Base-by-base conservation (phyloP, 495 filamentous ascomycete genomes). In the Elaphomyces granulatus region DNA sequence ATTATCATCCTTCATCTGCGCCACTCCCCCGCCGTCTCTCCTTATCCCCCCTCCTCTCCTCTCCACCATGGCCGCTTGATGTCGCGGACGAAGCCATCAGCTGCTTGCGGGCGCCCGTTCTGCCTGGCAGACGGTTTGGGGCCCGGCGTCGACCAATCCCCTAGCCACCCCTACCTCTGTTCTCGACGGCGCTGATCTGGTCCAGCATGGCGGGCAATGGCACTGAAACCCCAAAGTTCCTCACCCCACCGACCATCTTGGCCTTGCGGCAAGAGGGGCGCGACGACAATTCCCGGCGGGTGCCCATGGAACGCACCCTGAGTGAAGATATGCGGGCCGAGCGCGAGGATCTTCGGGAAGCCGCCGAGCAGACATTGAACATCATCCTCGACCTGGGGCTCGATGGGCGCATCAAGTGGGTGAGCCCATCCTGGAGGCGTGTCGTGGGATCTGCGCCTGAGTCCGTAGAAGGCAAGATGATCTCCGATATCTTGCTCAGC, bases 401-500 rank as follows among this genome's bases (percentile, higher is more conserved):
- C 35, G 83, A 93, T 49, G 84, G 84, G 35, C 78, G 72, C 30
- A 80, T 98, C 48, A 76, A 83, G 53, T 96, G 92, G 85, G 87
- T 90, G 42, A 96, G 88, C 59, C 82, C 86, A 7, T 93, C 87
- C n/a, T 98, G 90, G 90, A 74, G 74, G 41, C 85, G 94, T 50
- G 82, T 98, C 33, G 78, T 96, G 34, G 90, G 90, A 36, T 86
- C 83, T 3, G 50, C 70, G 32, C 74, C 76, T 14, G 75, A 81
- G 12, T 71, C 79, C 9, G 78, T 95, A 36, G 66, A 81, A 38
- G 82, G 83, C 36, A 81, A 72, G 37, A 63, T 79, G 36, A 86
- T 98, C 45, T 71, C 82, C 20, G 83, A 94, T 28, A 54, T 96
- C 15, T 64, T 95, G 20, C 60, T 92, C 37, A 82, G 80, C 26